phyloP scores from a whole-genome alignment of 2,329 filamentous ascomycete genomes.

The Aspergillus fructus region DNA sequence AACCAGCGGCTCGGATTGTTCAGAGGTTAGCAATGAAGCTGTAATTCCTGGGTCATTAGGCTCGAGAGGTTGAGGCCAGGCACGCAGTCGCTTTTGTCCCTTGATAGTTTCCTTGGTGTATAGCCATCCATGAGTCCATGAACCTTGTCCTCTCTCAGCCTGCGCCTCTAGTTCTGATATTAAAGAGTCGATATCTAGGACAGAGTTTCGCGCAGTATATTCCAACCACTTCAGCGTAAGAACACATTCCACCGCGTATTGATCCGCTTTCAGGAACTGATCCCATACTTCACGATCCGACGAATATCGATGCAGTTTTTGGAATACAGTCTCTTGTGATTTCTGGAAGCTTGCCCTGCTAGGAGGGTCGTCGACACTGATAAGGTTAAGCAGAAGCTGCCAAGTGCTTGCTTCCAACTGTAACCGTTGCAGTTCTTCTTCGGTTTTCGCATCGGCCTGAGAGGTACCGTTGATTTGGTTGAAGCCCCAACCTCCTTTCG shows the following conservation, averaged over 20 bases:
- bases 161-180: constrained; percentile 73
- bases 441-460: constrained; percentile 24
- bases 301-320: constrained; percentile 55
- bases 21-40: constrained; percentile 57
- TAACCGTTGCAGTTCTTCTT: constrained; percentile 56
- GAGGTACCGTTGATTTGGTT: constrained; percentile 20
- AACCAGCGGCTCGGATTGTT: constrained; percentile 65
- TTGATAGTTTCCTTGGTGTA: constrained; percentile 91
- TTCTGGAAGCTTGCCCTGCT: constrained; percentile 39
- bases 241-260: constrained; percentile 73
- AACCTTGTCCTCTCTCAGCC: constrained; percentile 71
- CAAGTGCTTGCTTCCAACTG: constrained; percentile 87
- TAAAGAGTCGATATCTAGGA: constrained; percentile 71
- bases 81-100: constrained; percentile 75
- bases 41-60: constrained; percentile 59
- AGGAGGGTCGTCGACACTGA: constrained; percentile 66
- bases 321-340: constrained; percentile 41
- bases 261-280: constrained; percentile 71
- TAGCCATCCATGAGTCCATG: constrained; percentile 86
- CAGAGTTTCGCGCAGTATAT: constrained; percentile 65
- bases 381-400: constrained; percentile 75
- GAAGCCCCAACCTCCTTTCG: constrained; percentile 31
- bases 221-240: constrained; percentile 85
- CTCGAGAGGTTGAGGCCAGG: constrained; percentile 65
- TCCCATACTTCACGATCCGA: constrained; percentile 65